Conservation (phyloP, 306 rosid species). For the Cucurbita ficifolia region DNA sequence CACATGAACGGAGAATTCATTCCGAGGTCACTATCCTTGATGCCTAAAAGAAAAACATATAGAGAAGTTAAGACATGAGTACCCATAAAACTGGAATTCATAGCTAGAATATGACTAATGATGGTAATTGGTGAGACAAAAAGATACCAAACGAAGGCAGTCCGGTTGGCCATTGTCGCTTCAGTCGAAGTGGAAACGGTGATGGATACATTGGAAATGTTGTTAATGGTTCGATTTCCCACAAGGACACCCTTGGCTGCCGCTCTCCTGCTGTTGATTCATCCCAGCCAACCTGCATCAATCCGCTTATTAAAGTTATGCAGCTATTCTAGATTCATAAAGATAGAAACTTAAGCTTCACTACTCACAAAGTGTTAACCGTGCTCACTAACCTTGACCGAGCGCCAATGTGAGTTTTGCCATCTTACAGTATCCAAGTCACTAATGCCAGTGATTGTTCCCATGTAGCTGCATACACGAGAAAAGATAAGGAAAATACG, state of each 20-base stretch:
- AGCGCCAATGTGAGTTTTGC: slow-evolving; percentile 94
- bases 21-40: slow-evolving; percentile 72
- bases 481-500: background rate
- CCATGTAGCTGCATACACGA: slow-evolving; percentile 49
- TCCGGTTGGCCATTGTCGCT: slow-evolving; percentile 91
- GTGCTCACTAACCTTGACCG: slow-evolving; percentile 67
- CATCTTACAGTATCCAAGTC: slow-evolving; percentile 79
- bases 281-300: slow-evolving; percentile 94
- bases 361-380: background rate
- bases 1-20: slow-evolving; percentile 67
- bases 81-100: background rate
- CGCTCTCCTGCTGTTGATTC: slow-evolving; percentile 99
- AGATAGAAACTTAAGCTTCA: background rate
- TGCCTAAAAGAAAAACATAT: slow-evolving; percentile 28
- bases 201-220: slow-evolving; percentile 99
- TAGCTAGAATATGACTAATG: background rate
- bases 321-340: background rate
- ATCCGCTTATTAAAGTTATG: slow-evolving; percentile 4
- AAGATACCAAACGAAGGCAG: slow-evolving; percentile 68
- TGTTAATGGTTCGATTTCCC: slow-evolving; percentile 97
- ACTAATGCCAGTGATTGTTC: slow-evolving; percentile 84
- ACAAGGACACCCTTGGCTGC: slow-evolving; percentile 90
- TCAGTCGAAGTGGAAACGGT: slow-evolving; percentile 77
- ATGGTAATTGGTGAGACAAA: background rate
- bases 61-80: slow-evolving; percentile 1